These are phyloP conservation scores for Jatropha multifida DNA, from an alignment of 441 rosid species.

Conservation along the genomic window DNA sequence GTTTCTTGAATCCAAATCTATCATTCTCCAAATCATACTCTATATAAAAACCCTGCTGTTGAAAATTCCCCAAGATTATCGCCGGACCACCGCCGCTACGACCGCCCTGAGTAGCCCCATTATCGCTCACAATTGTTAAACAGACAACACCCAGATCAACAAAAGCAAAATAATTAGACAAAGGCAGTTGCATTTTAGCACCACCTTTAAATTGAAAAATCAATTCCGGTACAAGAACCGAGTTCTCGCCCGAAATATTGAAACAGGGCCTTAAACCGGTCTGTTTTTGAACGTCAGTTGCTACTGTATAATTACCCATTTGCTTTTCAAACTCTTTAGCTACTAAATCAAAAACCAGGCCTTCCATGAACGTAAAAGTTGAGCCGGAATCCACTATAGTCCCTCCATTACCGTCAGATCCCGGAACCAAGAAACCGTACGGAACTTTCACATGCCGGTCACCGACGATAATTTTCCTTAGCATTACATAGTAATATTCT, in stretches of 20 bases:
- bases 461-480: slow-evolving; percentile 69
- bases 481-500: slow-evolving; percentile 56
- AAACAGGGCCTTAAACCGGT: slow-evolving; percentile 72
- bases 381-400: slow-evolving; percentile 88
- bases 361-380: slow-evolving; percentile 80
- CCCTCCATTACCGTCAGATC: slow-evolving; percentile 74
- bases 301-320: slow-evolving; percentile 56
- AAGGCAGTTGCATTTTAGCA: slow-evolving; percentile 63
- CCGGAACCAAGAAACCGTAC: slow-evolving; percentile 50
- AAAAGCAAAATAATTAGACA: slow-evolving; percentile 54
- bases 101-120: slow-evolving; percentile 13
- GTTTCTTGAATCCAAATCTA: slow-evolving; percentile 65
- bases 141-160: slow-evolving; percentile 40
- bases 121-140: slow-evolving; percentile 47
- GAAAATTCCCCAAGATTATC: slow-evolving; percentile 71
- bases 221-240: slow-evolving; percentile 45
- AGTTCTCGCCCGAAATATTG: slow-evolving; percentile 45
- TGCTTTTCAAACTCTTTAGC: slow-evolving; percentile 54
- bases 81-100: slow-evolving; percentile 61
- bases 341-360: slow-evolving; percentile 50
- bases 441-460: slow-evolving; percentile 58
- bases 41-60: slow-evolving; percentile 70
- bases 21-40: slow-evolving; percentile 71
- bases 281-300: slow-evolving; percentile 34
- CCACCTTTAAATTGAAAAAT: slow-evolving; percentile 76